Conservation (phyloP, 106 monocot genomes). For the Iris macrosiphon region DNA sequence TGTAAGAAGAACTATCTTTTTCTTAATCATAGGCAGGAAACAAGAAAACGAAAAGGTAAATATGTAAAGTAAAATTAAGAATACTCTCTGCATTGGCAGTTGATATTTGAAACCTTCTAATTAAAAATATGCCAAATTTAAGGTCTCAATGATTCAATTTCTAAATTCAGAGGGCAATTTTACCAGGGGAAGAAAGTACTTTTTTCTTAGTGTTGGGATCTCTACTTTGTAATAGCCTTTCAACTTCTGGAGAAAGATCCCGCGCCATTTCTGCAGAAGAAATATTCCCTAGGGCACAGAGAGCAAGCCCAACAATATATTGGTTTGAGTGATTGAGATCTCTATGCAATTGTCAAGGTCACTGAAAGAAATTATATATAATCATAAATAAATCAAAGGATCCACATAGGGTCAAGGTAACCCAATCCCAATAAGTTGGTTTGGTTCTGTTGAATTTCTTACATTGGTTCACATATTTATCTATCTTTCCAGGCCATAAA, state of each 20-base stretch:
- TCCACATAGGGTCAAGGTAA: too few relatives aligned
- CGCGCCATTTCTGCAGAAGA: conserved; percentile 99
- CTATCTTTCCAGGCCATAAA: too few relatives aligned
- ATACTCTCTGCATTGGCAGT: too few relatives aligned
- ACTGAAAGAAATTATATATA: neutral
- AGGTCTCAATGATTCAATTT: neutral
- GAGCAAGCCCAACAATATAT: conserved; percentile 90
- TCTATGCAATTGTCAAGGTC: conserved; percentile 55
- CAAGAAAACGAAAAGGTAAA: too few relatives aligned
- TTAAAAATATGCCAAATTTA: neutral
- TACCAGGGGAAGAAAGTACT: conserved; percentile 34
- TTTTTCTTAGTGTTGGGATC: conserved; percentile 99
- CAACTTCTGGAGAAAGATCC: conserved; percentile 97
- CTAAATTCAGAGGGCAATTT: conserved; percentile 8
- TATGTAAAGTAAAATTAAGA: too few relatives aligned
- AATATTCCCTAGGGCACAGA: conserved; percentile 97
- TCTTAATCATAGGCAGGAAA: too few relatives aligned
- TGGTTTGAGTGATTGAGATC: conserved; percentile 98
- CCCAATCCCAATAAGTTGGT: too few relatives aligned
- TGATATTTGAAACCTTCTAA: too few relatives aligned
- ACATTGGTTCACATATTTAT: too few relatives aligned
- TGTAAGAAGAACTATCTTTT: too few relatives aligned
- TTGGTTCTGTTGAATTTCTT: too few relatives aligned
- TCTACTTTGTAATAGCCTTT: conserved; percentile 75
- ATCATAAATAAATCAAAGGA: too few relatives aligned